Percentiles rank a stretch among this genome's conserved stretches.
phyloP scores from a whole-genome alignment of 805 yeast species.

The Candida railenensis region DNA sequence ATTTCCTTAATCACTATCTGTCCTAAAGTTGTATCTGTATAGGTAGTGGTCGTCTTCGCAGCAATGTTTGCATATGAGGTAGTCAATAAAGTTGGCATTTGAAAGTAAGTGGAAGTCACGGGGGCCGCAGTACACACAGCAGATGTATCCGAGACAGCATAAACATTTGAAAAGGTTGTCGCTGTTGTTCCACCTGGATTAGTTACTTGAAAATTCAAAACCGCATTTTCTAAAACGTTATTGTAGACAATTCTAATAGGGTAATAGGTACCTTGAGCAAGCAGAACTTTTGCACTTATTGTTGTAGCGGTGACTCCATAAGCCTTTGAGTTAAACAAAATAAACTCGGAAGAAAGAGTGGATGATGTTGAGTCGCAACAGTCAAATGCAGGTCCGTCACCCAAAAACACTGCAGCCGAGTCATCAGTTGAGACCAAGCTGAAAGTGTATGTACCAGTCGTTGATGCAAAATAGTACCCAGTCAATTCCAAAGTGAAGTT shows the following conservation, averaged over 20 bases:
- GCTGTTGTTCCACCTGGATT: background rate
- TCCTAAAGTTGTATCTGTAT: background rate
- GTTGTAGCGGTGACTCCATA: background rate
- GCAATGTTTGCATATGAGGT: background rate
- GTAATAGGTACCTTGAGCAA: background rate
- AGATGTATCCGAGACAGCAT: background rate
- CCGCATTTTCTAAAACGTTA: background rate
- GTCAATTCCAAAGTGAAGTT: conserved; percentile 1
- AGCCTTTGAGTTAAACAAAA: background rate
- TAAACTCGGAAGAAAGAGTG: background rate
- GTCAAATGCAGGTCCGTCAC: conserved; percentile 26
- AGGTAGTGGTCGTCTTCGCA: background rate
- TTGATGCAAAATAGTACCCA: background rate
- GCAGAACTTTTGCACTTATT: background rate
- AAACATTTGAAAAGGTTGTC: background rate
- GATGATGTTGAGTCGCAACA: conserved; percentile 25
- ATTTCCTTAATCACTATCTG: background rate
- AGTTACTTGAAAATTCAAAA: background rate
- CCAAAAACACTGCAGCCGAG: conserved; percentile 27
- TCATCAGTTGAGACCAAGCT: conserved; percentile 24
- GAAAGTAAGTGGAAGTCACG: background rate
- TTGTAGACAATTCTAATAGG: background rate
- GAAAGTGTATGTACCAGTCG: background rate
- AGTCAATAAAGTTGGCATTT: background rate
- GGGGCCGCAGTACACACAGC: background rate